Conservation (phyloP, 306 rosid genomes). For the Rubus idaeus region DNA sequence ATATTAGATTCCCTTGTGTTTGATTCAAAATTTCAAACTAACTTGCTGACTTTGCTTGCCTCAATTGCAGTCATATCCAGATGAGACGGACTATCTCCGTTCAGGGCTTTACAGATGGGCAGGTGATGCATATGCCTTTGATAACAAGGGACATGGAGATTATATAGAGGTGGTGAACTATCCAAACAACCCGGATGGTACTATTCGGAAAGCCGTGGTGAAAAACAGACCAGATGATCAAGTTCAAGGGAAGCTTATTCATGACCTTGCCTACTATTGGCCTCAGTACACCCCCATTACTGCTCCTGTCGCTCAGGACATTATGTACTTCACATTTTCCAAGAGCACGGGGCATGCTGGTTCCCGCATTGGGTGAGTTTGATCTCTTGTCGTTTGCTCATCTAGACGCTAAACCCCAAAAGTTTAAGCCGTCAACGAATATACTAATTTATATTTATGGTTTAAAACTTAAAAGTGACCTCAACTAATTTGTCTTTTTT, state of each 20-base stretch:
- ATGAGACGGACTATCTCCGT: slow-evolving; percentile 35
- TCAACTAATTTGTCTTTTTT: not conserved
- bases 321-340: slow-evolving; percentile 85
- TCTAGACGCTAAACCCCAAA: not conserved
- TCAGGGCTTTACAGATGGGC: slow-evolving; percentile 66
- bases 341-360: slow-evolving; percentile 93
- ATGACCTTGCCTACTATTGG: slow-evolving; percentile 89
- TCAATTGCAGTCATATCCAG: slow-evolving; percentile 54
- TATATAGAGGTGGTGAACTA: slow-evolving; percentile 73
- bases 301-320: slow-evolving; percentile 46
- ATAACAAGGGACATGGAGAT: slow-evolving; percentile 37
- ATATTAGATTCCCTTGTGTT: not conserved
- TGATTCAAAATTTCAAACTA: not conserved
- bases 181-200: slow-evolving; percentile 87
- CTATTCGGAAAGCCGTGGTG: slow-evolving; percentile 41
- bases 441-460: not conserved
- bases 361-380: slow-evolving; percentile 74
- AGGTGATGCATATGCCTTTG: slow-evolving; percentile 61
- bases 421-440: not conserved
- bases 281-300: slow-evolving; percentile 81
- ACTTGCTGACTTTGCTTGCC: not conserved
- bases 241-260: slow-evolving; percentile 45
- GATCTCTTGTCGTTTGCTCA: not conserved
- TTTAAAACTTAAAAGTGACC: not conserved
- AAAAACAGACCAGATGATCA: slow-evolving; percentile 6